phyloP scores from a whole-genome alignment of 495 filamentous ascomycete genomes.

The Podospora pseudocomata region DNA sequence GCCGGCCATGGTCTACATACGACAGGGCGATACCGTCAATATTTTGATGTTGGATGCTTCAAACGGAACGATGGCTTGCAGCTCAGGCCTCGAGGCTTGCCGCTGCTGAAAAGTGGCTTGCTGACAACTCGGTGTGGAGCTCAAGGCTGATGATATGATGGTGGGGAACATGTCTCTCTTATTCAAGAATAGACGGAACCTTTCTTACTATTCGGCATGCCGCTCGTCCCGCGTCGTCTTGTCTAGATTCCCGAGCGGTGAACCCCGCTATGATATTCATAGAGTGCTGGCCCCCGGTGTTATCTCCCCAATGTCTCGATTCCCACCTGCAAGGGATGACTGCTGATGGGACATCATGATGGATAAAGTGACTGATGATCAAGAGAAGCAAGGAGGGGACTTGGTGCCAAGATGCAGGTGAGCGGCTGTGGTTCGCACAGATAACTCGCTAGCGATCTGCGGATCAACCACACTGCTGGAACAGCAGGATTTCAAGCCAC shows the following conservation, averaged over 20 bases:
- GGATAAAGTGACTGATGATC: background rate
- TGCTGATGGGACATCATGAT: background rate
- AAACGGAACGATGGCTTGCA: background rate
- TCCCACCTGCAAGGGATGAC: background rate
- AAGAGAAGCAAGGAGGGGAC: background rate
- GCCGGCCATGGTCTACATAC: background rate
- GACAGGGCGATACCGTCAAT: background rate
- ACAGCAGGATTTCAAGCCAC: slow-evolving; percentile 3
- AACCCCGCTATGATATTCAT: background rate
- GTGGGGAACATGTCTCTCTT: background rate
- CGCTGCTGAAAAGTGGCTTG: background rate
- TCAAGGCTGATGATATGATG: background rate
- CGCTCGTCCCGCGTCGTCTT: background rate
- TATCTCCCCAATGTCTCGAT: background rate
- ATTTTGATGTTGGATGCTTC: background rate
- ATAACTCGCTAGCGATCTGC: slow-evolving; percentile 19
- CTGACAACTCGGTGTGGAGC: background rate
- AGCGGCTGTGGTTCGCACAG: slow-evolving; percentile 15
- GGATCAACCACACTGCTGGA: slow-evolving; percentile 32
- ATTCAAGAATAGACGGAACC: background rate
- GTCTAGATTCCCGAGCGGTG: background rate
- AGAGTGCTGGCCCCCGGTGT: background rate
- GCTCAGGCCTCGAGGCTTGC: background rate
- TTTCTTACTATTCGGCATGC: background rate
- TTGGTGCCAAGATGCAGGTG: slow-evolving; percentile 15